Conservation (phyloP, 768 basidiomycete species). For the Piloderma croceum region DNA sequence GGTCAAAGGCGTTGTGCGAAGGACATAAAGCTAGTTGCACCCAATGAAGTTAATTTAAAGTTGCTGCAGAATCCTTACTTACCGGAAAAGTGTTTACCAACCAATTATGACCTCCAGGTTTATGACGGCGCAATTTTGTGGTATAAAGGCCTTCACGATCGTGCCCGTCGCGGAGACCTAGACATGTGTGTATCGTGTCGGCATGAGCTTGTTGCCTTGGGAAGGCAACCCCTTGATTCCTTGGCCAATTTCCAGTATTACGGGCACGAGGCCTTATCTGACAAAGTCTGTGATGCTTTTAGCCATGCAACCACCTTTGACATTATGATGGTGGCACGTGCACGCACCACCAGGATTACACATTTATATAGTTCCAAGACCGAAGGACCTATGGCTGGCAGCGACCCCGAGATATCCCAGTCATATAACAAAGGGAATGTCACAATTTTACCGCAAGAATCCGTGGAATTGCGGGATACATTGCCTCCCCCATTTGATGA, state of each 20-base stretch:
- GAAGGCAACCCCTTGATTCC: conserved; percentile 20
- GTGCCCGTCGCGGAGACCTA: not conserved
- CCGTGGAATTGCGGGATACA: conserved; percentile 1
- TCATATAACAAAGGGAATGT: conserved; percentile 15
- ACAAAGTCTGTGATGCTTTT: conserved; percentile 5
- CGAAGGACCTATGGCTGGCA: not conserved
- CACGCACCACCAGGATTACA: not conserved
- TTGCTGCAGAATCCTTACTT: not conserved
- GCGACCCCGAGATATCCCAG: not conserved
- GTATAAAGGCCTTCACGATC: not conserved
- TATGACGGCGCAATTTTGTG: not conserved
- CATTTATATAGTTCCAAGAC: not conserved
- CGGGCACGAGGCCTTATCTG: conserved; percentile 7
- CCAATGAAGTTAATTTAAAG: not conserved
- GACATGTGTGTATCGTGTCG: not conserved
- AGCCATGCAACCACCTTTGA: not conserved
- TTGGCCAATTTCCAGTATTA: conserved; percentile 18
- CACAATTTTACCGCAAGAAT: conserved; percentile 11
- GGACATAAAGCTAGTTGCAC: not conserved
- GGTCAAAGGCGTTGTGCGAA: not conserved
- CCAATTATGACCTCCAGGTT: not conserved
- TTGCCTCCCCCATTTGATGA: conserved; percentile 3
- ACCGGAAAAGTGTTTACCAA: not conserved
- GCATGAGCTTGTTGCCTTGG: not conserved
- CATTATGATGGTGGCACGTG: not conserved